Percentiles rank a stretch among this genome's conserved stretches.
Evolutionary conservation across 2,329 filamentous ascomycete genomes (phyloP).

Genomic region (Simplicillium sp.): DNA sequence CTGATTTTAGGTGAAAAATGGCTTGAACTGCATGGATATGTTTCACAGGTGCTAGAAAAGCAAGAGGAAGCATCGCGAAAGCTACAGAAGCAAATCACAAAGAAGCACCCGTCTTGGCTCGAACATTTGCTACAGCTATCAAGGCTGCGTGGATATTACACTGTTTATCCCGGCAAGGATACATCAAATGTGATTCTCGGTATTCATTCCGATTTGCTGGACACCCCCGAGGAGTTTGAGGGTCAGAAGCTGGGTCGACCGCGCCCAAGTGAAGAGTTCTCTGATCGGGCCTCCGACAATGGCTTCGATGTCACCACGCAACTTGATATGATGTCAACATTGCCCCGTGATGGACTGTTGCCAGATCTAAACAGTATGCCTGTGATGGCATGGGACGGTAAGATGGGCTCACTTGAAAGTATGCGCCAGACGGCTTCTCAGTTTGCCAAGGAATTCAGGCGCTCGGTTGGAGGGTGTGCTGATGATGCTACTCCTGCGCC

Average conservation of each 20-base stretch:
- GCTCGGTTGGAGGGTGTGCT: constrained; percentile 57
- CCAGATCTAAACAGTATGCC: constrained; percentile 40
- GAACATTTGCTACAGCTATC: constrained; percentile 72
- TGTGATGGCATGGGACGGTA: constrained; percentile 56
- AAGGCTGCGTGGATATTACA: constrained; percentile 65
- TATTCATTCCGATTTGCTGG: constrained; percentile 67
- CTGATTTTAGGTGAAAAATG: constrained; percentile 81
- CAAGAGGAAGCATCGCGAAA: constrained; percentile 23
- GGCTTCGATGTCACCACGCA: constrained; percentile 33
- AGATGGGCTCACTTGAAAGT: constrained; percentile 25
- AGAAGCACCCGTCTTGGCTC: constrained; percentile 64
- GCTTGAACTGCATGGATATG: constrained; percentile 74
- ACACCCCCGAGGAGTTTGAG: constrained; percentile 60
- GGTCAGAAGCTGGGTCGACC: constrained; percentile 11
- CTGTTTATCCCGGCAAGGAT: constrained; percentile 63
- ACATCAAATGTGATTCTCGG: constrained; percentile 51
- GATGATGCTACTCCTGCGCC: constrained; percentile 16
- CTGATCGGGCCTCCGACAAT: constrained; percentile 16
- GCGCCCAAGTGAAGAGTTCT: constrained; percentile 15
- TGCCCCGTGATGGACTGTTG: constrained; percentile 33
- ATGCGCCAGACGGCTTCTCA: constrained; percentile 34
- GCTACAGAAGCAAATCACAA: constrained; percentile 51
- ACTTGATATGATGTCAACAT: constrained; percentile 36
- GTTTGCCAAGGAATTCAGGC: constrained; percentile 51
- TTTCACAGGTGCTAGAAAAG: constrained; percentile 50